Evolutionary conservation across 1,139 yeast species (phyloP).

Genomic region (Diutina rugosa): DNA sequence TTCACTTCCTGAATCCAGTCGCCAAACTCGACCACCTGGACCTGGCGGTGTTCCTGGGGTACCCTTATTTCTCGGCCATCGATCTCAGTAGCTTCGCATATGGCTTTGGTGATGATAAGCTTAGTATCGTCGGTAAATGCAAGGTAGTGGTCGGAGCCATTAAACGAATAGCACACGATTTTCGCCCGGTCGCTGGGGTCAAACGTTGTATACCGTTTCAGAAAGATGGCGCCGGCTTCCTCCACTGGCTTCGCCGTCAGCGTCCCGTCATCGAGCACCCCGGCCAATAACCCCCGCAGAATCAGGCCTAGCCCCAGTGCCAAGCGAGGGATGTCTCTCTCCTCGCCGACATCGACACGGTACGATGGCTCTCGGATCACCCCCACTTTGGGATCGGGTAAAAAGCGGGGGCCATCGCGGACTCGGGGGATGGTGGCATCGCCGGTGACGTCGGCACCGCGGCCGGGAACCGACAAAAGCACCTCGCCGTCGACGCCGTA

Average conservation of each 20-base stretch:
- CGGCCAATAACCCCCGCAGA: background rate
- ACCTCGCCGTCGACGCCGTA: background rate
- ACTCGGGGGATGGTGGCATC: background rate
- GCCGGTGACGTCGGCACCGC: background rate
- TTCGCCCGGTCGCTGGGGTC: background rate
- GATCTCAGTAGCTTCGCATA: background rate
- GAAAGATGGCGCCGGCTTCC: background rate
- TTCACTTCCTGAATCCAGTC: background rate
- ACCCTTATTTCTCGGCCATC: background rate
- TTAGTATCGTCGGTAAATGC: background rate
- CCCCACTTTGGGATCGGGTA: background rate
- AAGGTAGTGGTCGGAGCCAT: background rate
- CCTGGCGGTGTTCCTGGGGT: background rate
- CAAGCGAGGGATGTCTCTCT: background rate
- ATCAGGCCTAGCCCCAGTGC: background rate
- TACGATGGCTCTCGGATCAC: background rate
- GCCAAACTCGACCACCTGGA: background rate
- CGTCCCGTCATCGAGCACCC: background rate
- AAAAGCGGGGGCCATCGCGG: background rate
- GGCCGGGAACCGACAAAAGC: background rate
- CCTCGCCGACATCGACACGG: background rate
- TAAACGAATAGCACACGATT: background rate
- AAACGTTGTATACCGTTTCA: background rate
- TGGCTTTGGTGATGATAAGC: background rate
- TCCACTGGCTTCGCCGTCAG: background rate